These are phyloP conservation scores for Hypholoma fasciculare DNA, from an alignment of 768 basidiomycete species.

Conservation along the genomic window DNA sequence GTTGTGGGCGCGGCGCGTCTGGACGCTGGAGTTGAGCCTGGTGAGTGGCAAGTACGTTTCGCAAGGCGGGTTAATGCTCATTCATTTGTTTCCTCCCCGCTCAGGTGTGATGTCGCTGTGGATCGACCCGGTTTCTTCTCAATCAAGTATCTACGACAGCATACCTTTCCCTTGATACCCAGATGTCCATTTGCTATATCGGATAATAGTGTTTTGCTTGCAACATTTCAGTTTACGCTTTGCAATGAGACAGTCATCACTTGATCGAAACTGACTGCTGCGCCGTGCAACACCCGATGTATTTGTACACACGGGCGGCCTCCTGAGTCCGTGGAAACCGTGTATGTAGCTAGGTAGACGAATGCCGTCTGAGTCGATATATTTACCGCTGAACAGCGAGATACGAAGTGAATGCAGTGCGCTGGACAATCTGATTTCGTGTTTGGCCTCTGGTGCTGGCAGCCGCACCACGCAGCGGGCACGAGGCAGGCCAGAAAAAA, in stretches of 20 bases:
- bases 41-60: conserved; percentile 41
- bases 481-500: neutral
- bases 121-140: conserved; percentile 8
- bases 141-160: conserved; percentile 22
- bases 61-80: neutral
- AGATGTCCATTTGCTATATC: conserved; percentile 22
- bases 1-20: conserved; percentile 96
- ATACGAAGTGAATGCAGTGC: neutral
- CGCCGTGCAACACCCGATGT: neutral
- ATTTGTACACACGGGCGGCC: conserved; percentile 5
- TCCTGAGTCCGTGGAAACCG: conserved; percentile 13
- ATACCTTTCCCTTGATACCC: conserved; percentile 29
- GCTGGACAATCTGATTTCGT: neutral
- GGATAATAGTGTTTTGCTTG: conserved; percentile 15
- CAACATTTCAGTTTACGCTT: conserved; percentile 4
- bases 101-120: conserved; percentile 19
- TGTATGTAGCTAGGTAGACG: neutral
- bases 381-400: neutral
- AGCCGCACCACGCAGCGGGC: neutral
- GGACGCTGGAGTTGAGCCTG: conserved; percentile 96
- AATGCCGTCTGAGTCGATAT: too few species aligned
- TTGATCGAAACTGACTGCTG: neutral
- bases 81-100: neutral
- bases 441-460: neutral
- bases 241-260: conserved; percentile 8